Evolutionary conservation across 495 filamentous ascomycete genomes (phyloP), one percentile per base, ranked within the genome.

Genomic region (Patellaria atrata): DNA sequence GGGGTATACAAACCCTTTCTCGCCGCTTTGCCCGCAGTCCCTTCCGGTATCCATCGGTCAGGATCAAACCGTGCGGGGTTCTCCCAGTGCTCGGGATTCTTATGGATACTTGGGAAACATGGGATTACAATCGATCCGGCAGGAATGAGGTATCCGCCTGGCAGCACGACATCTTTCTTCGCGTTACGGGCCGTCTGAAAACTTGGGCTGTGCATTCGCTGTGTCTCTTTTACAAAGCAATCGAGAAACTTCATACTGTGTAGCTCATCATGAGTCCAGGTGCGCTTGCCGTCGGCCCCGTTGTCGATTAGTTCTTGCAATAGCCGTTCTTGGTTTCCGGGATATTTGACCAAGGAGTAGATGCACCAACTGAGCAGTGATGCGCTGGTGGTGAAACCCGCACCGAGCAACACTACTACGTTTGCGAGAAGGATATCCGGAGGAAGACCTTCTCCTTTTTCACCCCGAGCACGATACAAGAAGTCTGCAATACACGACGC

Each of bases 161-260:
- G 70, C 0, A 75, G 48, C 11, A 73, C 50, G 3, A 68, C 40
- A 31, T 72, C 68, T 0, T 45, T 45, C 37, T 62, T 63, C 10
- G 67, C 52, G 2, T 60, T 73, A 5, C 70, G 63, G 2, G 56
- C 67, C 0, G 70, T 61, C 39, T 73, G 68, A 50, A 62, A 73
- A 4, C 59, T 63, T 1, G 70, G 60, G 34, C 67, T 70, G 53
- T 73, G 68, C 3, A 59, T 54, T 2, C 70, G 59, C 38, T 68
- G 70, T 0, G 58, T 64, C 46, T 73, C 70, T 49, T 75, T 71
- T 57, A 75, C 55, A 44, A 60, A 70, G 14, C 62, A 63, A 37
- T 70, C 68, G n/a, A 68, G 55, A 40, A 63, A 70, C 1, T 40
- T 35, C 10, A 73, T 49, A 9, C 36, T 35, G 13, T 62, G 55